These are phyloP conservation scores for Cucurbita argyrosperma DNA, from an alignment of 306 rosid genomes.

Conservation along the genomic window DNA sequence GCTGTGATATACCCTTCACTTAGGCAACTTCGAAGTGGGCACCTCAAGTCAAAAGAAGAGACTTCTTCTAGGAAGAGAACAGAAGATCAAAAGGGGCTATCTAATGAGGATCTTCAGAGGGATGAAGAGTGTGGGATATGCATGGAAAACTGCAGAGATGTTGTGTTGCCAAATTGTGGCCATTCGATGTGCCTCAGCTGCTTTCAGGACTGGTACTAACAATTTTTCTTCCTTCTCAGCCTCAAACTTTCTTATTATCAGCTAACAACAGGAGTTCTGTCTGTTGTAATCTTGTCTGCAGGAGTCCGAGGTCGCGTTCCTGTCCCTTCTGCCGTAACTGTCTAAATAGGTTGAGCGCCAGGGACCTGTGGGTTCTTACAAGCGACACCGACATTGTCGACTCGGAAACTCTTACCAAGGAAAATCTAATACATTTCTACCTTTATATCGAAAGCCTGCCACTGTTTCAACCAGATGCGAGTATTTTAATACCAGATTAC, in stretches of 20 bases:
- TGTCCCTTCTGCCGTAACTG: slow-evolving; percentile 69
- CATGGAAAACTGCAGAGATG: slow-evolving; percentile 49
- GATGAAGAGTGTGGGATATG: slow-evolving; percentile 75
- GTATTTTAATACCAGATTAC: slow-evolving; percentile 28
- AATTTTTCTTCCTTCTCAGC: too few species aligned
- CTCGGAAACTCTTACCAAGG: slow-evolving; percentile 31
- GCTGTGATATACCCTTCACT: slow-evolving; percentile 67
- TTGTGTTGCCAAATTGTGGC: slow-evolving; percentile 61
- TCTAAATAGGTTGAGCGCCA: slow-evolving; percentile 30
- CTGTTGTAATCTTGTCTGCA: slow-evolving; percentile 9
- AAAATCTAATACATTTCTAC: slow-evolving; percentile 40
- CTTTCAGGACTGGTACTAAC: slow-evolving; percentile 45
- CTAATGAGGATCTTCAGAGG: slow-evolving; percentile 21
- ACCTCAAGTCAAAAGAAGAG: slow-evolving; percentile 18
- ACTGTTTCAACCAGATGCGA: slow-evolving; percentile 24
- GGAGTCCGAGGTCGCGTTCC: slow-evolving; percentile 56
- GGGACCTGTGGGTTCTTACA: slow-evolving; percentile 57
- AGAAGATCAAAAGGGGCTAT: slow-evolving; percentile 12
- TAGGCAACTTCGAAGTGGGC: slow-evolving; percentile 48
- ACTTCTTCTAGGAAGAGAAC: slow-evolving; percentile 14
- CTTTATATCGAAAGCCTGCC: slow-evolving; percentile 43
- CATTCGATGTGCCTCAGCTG: slow-evolving; percentile 60
- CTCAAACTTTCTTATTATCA: neutral
- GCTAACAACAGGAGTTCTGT: neutral
- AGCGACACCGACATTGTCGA: slow-evolving; percentile 38